Base-by-base conservation (phyloP, 768 basidiomycete species). In the Gelatoporia subvermispora region DNA sequence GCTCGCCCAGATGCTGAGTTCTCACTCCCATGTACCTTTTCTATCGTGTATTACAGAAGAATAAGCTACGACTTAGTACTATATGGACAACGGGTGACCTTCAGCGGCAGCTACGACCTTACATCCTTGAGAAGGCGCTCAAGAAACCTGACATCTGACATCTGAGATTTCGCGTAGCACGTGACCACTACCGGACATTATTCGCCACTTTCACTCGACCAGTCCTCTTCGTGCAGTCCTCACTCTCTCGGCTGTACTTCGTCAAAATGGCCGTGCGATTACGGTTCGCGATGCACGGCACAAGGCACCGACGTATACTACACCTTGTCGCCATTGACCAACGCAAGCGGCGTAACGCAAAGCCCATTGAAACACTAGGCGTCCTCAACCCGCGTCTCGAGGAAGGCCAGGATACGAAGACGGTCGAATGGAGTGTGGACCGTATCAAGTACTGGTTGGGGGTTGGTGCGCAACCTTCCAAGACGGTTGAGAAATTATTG, bases 391-490 rank as follows among this genome's bases (percentile, higher is more conserved):
- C 91, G 3, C 81, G 76, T 53, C 67, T 80, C 40, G 66, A 65
- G 43, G 72, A 63, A 16, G 76, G 73, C 34, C 65, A 73, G 50
- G 65, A 70, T 20, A 74, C 79, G 56, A 95, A 93, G 68, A 82
- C 78, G 28, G 73, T 97, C 48, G 78, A 85, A 57, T 97, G 94
- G 93, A 93, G 92, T 65, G 84, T 85, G 21, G 84, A 89, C 58
- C 81, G 95, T 63, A 90, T 98, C 64, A 76, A 77, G 50, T 92
- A 89, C 61, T 98, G 95, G 95, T 66, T 97, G 35, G 76, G 76
- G 28, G 80, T 85, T 16, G 94, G 93, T 0, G 95, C 95, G 28
- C 65, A 78, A 51, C 95, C 95, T 1, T 86, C 81, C 39, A 82
- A 84, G 60, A 74, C 85, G 5, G 90, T 88, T 4, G 79, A 85